Percentiles rank a stretch among this genome's conserved stretches.
Evolutionary conservation across 495 filamentous ascomycete genomes (phyloP).

Genomic region (Tuber microsphaerosporum): DNA sequence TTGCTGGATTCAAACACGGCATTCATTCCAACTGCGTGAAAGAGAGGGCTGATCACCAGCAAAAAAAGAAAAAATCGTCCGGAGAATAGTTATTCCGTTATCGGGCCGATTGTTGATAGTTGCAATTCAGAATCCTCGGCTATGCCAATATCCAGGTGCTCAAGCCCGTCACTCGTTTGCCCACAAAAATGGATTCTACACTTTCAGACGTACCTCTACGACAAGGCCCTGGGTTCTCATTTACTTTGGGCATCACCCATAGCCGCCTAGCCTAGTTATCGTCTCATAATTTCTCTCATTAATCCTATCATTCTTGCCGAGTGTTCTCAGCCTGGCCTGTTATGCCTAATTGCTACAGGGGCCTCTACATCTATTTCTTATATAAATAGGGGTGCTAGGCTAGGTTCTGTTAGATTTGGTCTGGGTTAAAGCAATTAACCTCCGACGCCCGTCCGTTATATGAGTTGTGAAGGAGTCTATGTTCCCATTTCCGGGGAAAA

Average conservation of each 20-base stretch:
- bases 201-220: background rate
- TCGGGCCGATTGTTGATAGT: background rate
- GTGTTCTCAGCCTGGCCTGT: background rate
- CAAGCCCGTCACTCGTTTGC: background rate
- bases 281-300: background rate
- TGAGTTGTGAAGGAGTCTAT: no score
- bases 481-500: background rate
- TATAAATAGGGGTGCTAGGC: background rate
- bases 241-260: background rate
- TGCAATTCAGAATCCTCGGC: background rate
- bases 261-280: background rate
- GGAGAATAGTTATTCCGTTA: background rate
- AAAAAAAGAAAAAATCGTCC: background rate
- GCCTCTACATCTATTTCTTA: background rate
- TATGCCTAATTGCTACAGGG: background rate
- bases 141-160: background rate
- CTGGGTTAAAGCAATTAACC: background rate
- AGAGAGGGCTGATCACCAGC: background rate
- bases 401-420: background rate
- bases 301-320: background rate
- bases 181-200: background rate
- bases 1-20: background rate
- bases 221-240: background rate
- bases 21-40: background rate
- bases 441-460: background rate